Percentiles rank a stretch among this genome's conserved stretches.
phyloP scores from a whole-genome alignment of 1,139 yeast genomes.

The Spencermartinsiella ligniputridi region DNA sequence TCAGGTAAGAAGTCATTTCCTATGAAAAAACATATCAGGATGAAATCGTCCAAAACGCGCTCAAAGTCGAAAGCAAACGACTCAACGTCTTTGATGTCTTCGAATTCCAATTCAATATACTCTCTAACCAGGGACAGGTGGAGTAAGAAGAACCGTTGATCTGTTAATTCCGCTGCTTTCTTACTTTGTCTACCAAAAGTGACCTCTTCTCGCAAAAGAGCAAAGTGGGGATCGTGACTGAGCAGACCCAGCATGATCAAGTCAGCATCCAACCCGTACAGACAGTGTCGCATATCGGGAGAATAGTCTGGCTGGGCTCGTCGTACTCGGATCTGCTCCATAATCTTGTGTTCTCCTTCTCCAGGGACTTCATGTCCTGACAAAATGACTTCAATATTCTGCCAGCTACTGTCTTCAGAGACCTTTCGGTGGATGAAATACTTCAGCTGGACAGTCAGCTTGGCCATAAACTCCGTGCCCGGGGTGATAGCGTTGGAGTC shows the following conservation, averaged over 20 bases:
- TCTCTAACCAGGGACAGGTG: slow-evolving; percentile 88
- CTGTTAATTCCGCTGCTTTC: slow-evolving; percentile 54
- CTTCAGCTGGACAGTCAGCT: slow-evolving; percentile 72
- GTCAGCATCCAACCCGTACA: slow-evolving; percentile 97
- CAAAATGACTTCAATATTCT: slow-evolving; percentile 70
- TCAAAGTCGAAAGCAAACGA: slow-evolving; percentile 80
- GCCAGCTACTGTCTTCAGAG: slow-evolving; percentile 88
- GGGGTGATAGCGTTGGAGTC: slow-evolving; percentile 99
- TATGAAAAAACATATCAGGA: slow-evolving; percentile 85
- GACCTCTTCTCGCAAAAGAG: slow-evolving; percentile 92
- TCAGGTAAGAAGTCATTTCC: slow-evolving; percentile 99
- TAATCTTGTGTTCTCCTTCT: slow-evolving; percentile 97
- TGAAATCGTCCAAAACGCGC: slow-evolving; percentile 85
- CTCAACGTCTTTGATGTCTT: slow-evolving; percentile 56
- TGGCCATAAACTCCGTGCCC: slow-evolving; percentile 96
- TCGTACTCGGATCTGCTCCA: slow-evolving; percentile 86
- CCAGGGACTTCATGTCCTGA: slow-evolving; percentile 99
- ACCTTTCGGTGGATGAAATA: slow-evolving; percentile 90
- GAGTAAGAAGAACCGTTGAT: slow-evolving; percentile 75
- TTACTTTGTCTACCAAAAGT: slow-evolving; percentile 61
- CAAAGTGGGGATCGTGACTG: slow-evolving; percentile 95
- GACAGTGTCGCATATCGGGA: slow-evolving; percentile 88
- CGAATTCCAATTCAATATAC: slow-evolving; percentile 81
- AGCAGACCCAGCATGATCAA: slow-evolving; percentile 92
- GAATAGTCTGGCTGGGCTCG: slow-evolving; percentile 81